Evolutionary conservation across 2,329 filamentous ascomycete species (phyloP), one percentile per base, ranked within the genome.

Genomic region (Colletotrichum lupini): DNA sequence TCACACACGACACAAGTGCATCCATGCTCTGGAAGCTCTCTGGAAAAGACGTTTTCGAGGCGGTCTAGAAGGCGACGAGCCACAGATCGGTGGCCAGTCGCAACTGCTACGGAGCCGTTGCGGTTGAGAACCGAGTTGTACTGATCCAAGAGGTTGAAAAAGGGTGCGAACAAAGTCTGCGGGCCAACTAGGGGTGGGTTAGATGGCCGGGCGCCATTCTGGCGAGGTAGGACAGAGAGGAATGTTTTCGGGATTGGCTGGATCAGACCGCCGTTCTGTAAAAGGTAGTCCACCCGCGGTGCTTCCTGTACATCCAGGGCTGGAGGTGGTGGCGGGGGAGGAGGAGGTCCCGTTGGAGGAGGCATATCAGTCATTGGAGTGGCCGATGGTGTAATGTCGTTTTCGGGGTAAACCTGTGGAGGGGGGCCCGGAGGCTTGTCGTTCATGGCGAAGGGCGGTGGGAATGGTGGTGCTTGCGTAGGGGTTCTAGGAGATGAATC

Each of bases 51-150:
- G 69, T 96, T 94, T 80, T 98, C 96, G 4, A 99, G 87, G 49
- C 97, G 91, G 82, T 99, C 96, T 5, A 98, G 88, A 28, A 98
- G 85, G 64, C 95, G 91, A 5, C 97, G 92, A 4, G 97, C 97
- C n/a, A 98, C 94, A 0, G 96, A 98, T 67, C 94, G 92, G 81
- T 98, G 98, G 6, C 97, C 97, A 0, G 96, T 98, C 19, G 97
- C 97, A 1, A 98, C 97, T 2, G 97, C 97, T 5, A 99, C 86
- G 0, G 96, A 98, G 4, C 97, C 97, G 77, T 93, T 94, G 75
- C 93, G 95, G 55, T 89, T 86, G 75, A 98, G 88, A 4, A 99
- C 95, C 3, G 90, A 89, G 75, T 93, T 90, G 80, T 98, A 98
- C 79, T 97, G 93, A 76, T 97, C 93, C 26, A 99, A 87, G 2